Evolutionary conservation across 192 early-diverging fungal genomes (phyloP), one percentile per base, ranked within the genome.

Genomic region (Paraglomus brasilianum): DNA sequence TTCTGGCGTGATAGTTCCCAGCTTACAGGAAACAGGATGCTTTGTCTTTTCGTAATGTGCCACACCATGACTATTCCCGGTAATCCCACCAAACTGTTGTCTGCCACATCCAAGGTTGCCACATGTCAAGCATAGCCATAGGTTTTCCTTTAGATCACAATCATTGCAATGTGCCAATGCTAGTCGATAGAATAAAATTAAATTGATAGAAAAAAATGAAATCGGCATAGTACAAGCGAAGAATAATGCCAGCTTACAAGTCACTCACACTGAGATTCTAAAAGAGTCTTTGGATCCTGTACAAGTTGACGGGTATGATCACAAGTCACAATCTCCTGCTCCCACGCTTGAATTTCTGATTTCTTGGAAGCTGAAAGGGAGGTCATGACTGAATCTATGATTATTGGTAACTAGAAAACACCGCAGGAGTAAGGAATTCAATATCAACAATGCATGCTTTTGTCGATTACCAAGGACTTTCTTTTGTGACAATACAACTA

Each of bases 1-100:
- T 75, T 99, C 95, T 48, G 95, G 94, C 6, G 96, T 97, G 55
- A 99, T 98, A 4, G 97, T 96, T 8, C 97, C 97, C 8, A 98
- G 83, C 71, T 99, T 99, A 48, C 90, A 87, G 17, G 91, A 83
- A 2, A 98, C 89, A 8, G 83, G 81, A 75, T 99, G 97, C 0
- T 85, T 84, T 0, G 93, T 93, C 17, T 79, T 74, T 46, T 93
- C 86, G 74, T 81, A 95, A 80, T 99, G 97, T 0, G 73, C 81
- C 22, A 97, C 75, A 0, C 88, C 97, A 71, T 99, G 97, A 62
- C 93, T 89, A 76, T 98, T 99, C 14, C 97, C 97, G 9, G 91
- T 92, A 17, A 84, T 75, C 9, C 97, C 97, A 17, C 93, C 97
- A 76, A 87, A 95, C 76, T 99, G 97, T 53, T 89, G 83, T 56